A percentile compares a stretch with the other conserved stretches of the same genome.
Evolutionary conservation across 1,284 basidiomycete species (phyloP).

Genomic region (Leccinum variabile): DNA sequence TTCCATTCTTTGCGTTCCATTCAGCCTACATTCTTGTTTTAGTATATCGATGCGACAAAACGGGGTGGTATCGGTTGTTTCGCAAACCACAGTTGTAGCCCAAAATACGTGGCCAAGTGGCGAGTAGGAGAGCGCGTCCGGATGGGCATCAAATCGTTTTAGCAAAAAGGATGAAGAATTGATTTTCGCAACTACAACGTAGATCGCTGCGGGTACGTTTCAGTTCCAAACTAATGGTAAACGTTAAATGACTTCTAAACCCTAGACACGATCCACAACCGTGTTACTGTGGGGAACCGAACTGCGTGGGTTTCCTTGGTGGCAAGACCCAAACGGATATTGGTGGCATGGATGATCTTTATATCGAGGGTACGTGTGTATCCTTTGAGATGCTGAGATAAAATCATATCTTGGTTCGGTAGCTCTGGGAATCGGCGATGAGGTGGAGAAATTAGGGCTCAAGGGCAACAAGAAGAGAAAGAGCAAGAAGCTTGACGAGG

Average conservation of each 20-base stretch:
- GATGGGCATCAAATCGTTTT: slow-evolving; percentile 91
- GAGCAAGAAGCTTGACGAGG: slow-evolving; percentile 90
- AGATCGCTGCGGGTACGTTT: slow-evolving; percentile 93
- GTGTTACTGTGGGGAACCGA: slow-evolving; percentile 95
- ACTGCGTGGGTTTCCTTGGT: slow-evolving; percentile 95
- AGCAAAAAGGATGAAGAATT: slow-evolving; percentile 89
- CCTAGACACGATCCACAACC: slow-evolving; percentile 91
- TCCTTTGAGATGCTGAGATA: background rate
- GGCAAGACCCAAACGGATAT: slow-evolving; percentile 99
- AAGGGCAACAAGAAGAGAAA: slow-evolving; percentile 92
- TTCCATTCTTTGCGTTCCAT: slow-evolving; percentile 2
- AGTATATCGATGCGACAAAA: slow-evolving; percentile 99
- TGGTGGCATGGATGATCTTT: slow-evolving; percentile 90
- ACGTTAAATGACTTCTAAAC: slow-evolving; percentile 3
- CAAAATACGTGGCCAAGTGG: slow-evolving; percentile 99
- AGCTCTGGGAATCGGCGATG: slow-evolving; percentile 96
- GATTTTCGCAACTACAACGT: slow-evolving; percentile 99
- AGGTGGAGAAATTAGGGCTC: slow-evolving; percentile 77
- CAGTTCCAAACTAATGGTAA: background rate
- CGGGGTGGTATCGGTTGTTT: slow-evolving; percentile 96
- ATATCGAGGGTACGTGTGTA: slow-evolving; percentile 76
- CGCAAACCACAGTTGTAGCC: slow-evolving; percentile 97
- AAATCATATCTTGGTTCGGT: slow-evolving; percentile 6
- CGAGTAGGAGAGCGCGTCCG: slow-evolving; percentile 88
- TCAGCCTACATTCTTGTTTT: background rate